Conservation (phyloP, 768 basidiomycete species). For the Collybia sp. region DNA sequence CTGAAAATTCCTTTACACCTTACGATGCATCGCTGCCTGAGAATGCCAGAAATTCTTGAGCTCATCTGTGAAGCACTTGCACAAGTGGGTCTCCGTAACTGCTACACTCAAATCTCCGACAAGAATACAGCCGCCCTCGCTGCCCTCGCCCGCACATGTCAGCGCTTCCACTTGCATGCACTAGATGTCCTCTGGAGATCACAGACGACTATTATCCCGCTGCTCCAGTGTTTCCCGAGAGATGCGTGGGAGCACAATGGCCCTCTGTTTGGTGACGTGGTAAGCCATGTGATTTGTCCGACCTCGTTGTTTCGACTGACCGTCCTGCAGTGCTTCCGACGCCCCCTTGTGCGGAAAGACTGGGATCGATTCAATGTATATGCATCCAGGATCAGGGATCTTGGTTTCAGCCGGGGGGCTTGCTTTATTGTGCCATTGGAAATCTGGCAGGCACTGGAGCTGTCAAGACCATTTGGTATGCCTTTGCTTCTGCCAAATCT, state of each 20-base stretch:
- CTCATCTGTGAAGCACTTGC: not conserved
- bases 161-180: not conserved
- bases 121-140: not conserved
- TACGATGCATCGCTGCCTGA: conserved; percentile 2
- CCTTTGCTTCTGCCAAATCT: not conserved
- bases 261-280: too few species aligned
- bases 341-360: not conserved
- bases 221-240: conserved; percentile 4
- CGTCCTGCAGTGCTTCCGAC: not conserved
- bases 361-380: not conserved
- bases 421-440: not conserved
- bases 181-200: conserved; percentile 2
- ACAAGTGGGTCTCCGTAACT: too few species aligned
- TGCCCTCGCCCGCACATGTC: conserved; percentile 3
- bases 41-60: not conserved
- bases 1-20: too few species aligned
- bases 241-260: not conserved
- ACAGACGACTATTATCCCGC: not conserved
- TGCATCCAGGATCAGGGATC: not conserved
- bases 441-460: not conserved
- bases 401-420: not conserved
- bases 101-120: too few species aligned
- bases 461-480: not conserved
- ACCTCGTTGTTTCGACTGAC: not conserved
- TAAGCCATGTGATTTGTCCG: too few species aligned